Percentiles rank a stretch among this genome's conserved stretches.
These are phyloP conservation scores for Globisporangium viniferum DNA, from an alignment of 352 stramenopile species.

Conservation along the genomic window DNA sequence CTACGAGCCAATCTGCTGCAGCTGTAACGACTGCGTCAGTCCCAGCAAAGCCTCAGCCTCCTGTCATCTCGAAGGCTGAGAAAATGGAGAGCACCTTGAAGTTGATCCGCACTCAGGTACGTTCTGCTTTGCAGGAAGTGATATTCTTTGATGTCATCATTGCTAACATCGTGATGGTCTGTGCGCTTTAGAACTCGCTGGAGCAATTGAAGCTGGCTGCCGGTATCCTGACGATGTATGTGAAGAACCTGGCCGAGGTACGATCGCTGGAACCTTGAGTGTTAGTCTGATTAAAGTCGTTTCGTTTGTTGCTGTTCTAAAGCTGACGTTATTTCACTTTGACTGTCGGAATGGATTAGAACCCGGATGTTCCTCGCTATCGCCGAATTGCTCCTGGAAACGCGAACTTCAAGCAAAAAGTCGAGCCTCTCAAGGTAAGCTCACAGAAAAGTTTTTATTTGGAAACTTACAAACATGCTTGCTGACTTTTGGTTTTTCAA, in stretches of 20 bases:
- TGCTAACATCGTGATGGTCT: conserved; percentile 4
- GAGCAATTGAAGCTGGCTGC: conserved; percentile 67
- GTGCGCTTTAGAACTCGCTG: conserved; percentile 47
- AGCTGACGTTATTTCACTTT: not conserved
- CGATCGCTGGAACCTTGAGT: not conserved
- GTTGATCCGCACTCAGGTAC: conserved; percentile 47
- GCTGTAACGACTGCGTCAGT: not conserved
- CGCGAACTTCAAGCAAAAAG: conserved; percentile 84
- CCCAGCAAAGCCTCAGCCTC: not conserved
- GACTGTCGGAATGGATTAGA: conserved; percentile 27
- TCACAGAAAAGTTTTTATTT: not conserved
- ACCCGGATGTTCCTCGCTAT: conserved; percentile 79
- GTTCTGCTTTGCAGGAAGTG: not conserved
- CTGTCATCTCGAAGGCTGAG: conserved; percentile 30
- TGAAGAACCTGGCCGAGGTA: conserved; percentile 84
- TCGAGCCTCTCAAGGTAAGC: conserved; percentile 72
- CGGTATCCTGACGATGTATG: conserved; percentile 82
- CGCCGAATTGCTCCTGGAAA: conserved; percentile 74
- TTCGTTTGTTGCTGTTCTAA: not conserved
- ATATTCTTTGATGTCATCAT: not conserved
- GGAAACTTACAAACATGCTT: too few relatives aligned
- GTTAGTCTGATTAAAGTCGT: not conserved
- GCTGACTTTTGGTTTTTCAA: not conserved
- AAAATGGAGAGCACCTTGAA: conserved; percentile 49
- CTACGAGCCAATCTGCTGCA: not conserved